A percentile compares a stretch with the other conserved stretches of the same genome.
Evolutionary conservation across 805 yeast genomes (phyloP).

Genomic region (Saccharomycopsis fibuligera): DNA sequence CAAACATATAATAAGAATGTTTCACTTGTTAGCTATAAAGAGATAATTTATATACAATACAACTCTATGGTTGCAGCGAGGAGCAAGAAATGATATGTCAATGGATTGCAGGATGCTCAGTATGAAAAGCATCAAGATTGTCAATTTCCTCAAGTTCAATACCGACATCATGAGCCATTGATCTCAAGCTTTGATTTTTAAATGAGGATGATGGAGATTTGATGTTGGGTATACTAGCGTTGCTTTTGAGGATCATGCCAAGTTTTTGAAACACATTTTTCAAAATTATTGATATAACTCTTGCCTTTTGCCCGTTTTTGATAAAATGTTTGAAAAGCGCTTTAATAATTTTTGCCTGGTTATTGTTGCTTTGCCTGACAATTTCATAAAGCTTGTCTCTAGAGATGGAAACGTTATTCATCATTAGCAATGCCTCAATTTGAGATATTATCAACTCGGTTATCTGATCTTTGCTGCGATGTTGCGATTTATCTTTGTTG

Average conservation of each 20-base stretch:
- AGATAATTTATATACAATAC: no score
- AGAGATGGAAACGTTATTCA: slow-evolving; percentile 43
- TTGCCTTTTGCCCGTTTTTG: slow-evolving; percentile 36
- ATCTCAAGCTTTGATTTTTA: no score
- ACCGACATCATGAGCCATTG: no score
- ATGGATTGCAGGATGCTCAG: no score
- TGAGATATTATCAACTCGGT: slow-evolving; percentile 34
- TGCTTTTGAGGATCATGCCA: not conserved
- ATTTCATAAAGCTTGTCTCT: slow-evolving; percentile 34
- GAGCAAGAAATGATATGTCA: no score
- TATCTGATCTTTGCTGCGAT: slow-evolving; percentile 24
- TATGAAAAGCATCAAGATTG: no score
- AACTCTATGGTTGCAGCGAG: no score
- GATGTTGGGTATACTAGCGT: no score
- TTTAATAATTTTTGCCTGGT: slow-evolving; percentile 33
- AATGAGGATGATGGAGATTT: no score
- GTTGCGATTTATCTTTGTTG: not conserved
- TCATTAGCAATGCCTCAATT: slow-evolving; percentile 37
- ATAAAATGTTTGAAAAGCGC: slow-evolving; percentile 38
- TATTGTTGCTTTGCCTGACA: slow-evolving; percentile 33
- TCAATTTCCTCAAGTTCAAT: no score
- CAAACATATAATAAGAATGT: no score
- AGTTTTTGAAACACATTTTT: slow-evolving; percentile 22
- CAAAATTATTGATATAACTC: slow-evolving; percentile 30
- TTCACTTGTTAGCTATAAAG: no score